Conservation (phyloP, 2,329 filamentous ascomycete genomes). For the Simplicillium sp. region DNA sequence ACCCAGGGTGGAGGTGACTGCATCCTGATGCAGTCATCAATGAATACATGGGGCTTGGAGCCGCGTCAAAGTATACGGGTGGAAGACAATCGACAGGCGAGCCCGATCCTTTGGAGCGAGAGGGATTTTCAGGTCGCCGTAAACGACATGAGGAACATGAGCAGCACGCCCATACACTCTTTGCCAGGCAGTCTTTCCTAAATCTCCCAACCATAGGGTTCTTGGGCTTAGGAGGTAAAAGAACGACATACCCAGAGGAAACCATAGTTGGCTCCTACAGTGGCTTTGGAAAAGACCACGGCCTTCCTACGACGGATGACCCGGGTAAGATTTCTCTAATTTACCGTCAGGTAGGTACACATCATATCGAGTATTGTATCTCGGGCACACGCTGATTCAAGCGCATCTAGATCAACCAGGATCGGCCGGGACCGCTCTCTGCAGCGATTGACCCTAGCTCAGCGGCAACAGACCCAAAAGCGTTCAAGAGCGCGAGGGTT, state of each 20-base stretch:
- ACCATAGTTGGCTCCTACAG: constrained; percentile 1
- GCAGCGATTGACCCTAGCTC: constrained; percentile 4
- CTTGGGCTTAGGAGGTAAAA: not conserved
- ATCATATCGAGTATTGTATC: no score
- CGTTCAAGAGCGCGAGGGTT: constrained; percentile 2
- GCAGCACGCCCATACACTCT: no score
- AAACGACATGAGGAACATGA: not conserved
- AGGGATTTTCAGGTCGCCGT: not conserved
- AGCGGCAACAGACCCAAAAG: constrained; percentile 1
- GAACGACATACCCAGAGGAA: not conserved
- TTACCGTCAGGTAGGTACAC: constrained; percentile 3
- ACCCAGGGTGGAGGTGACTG: constrained; percentile 5
- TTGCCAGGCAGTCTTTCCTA: not conserved
- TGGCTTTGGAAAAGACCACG: constrained; percentile 2
- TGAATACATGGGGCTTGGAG: constrained; percentile 3
- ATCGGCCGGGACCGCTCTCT: constrained; percentile 3
- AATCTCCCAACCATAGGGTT: not conserved
- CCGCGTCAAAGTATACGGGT: constrained; percentile 1
- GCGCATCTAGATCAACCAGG: constrained; percentile 3
- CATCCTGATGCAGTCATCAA: constrained; percentile 2
- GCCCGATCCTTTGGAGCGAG: not conserved
- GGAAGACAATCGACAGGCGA: constrained; percentile 1
- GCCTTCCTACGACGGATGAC: constrained; percentile 2
- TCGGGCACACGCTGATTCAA: not conserved
- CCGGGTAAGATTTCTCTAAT: not conserved